Evolutionary conservation across 306 rosid species (phyloP), one percentile per base, ranked within the genome.

Genomic region (Casuarina cunninghamiana): DNA sequence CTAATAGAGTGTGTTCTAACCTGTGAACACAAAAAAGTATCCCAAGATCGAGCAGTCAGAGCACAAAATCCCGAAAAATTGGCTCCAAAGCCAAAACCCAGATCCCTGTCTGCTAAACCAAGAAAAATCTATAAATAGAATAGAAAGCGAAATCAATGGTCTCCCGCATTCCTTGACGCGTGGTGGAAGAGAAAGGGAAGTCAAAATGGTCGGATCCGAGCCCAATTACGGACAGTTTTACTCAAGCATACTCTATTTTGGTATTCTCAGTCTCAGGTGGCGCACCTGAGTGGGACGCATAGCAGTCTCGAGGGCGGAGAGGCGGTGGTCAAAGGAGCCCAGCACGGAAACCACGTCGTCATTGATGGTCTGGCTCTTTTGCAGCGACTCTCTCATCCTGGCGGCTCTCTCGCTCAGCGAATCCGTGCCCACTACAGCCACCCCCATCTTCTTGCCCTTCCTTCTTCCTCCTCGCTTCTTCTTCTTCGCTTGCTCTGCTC

Each of bases 281-380:
- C 16, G 17, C 4, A 88, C 98, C 98, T 95, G 98, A 82, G 98
- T 95, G 8, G 98, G 98, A 26, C 98, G 95, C 98, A 95, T 95
- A 88, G 98, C 98, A 80, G 91, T 88, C 82, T 95, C 98, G 35
- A 95, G 97, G 75, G 93, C 97, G 2, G 98, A 91, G 81, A 95
- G 97, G 75, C 98, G 98, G 86, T 95, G 97, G 76, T 95, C 98
- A 54, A 95, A 95, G 83, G 97, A 95, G 21, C 98, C 97, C 0
- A 92, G 97, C 68, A 92, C 90, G 50, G 99, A 50, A 63, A 95
- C 99, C 5, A 95, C 99, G 75, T 84, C 88, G 76, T 93, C 99
- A 0, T 97, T 88, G 70, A 95, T 95, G 32, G 91, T 91, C 57
- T 95, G 97, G 86, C 99, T 95, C 75, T 90, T 95, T 51, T 85